Base-by-base conservation (phyloP, 2,329 filamentous ascomycete species). In the Curvularia sp. region DNA sequence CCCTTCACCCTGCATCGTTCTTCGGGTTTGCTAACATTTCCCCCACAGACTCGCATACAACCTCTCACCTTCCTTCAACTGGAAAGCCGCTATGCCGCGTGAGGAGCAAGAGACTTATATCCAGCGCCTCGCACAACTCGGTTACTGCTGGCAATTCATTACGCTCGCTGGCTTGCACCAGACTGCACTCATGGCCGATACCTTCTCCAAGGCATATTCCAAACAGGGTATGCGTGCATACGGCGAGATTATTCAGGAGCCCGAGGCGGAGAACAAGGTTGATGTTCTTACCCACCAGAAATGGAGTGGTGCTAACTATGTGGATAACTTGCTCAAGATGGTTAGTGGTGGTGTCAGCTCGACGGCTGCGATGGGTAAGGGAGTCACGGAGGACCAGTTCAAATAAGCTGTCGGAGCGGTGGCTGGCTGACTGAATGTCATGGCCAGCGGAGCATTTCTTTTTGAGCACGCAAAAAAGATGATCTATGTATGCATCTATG, bases 81-180 rank as follows among this genome's bases (percentile, higher is more conserved):
- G 95, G 95, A 98, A 98, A 84, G 86, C 93, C 57, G 95, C 94
- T 71, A 97, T 97, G 93, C 85, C 92, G 43, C 87, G 90, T 66
- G 84, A 86, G 52, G 94, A 98, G 78, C 95, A 99, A 81, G 92
- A 97, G 82, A 99, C 95, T 19, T 99, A 98, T 82, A 99, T 99
- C 82, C 83, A 88, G 63, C 91, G 95, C 41, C 90, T 99, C 39
- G 93, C 89, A 60, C 74, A 82, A 63, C 86, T 99, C 48, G 95
- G 95, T 63, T 99, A 99, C 86, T 96, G 92, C 87, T 99, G 95
- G 95, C 95, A 99, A 80, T 99, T 99, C 84, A 99, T 99, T 83
- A 99, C 95, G n/a, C 87, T 99, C 46, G 95, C 94, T 5, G 95
- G 95, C 68, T 85, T 99, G 75, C 95, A 99, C 84, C 96, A 92